A percentile compares a stretch with the other conserved stretches of the same genome.
Conservation (phyloP, 2,329 filamentous ascomycete species). For the Pyrenophora seminiperda region DNA sequence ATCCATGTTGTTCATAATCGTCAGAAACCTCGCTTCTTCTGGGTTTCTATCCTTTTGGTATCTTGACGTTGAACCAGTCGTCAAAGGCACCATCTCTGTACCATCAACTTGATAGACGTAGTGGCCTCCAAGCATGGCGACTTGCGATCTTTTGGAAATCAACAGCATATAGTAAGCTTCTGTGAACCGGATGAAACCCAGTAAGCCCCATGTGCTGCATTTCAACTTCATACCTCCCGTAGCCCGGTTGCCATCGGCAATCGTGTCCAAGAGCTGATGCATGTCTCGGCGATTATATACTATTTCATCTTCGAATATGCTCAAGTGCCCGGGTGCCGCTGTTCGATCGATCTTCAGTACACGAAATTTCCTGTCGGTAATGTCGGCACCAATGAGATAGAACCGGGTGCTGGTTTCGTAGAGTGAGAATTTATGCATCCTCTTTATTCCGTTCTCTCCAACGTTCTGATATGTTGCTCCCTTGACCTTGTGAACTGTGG, state of each 20-base stretch:
- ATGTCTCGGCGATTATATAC: conserved; percentile 92
- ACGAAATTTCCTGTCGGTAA: conserved; percentile 84
- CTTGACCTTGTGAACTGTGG: conserved; percentile 46
- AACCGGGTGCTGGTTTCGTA: conserved; percentile 94
- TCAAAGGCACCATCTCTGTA: conserved; percentile 88
- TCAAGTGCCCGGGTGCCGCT: conserved; percentile 76
- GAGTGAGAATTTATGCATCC: conserved; percentile 95
- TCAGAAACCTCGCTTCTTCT: conserved; percentile 86
- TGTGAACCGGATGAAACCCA: conserved; percentile 96
- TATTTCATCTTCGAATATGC: conserved; percentile 90
- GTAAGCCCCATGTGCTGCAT: conserved; percentile 88
- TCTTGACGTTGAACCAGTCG: conserved; percentile 68
- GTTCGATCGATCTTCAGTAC: conserved; percentile 95
- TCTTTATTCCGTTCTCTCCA: conserved; percentile 51
- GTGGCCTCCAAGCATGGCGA: conserved; percentile 94
- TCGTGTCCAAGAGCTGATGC: conserved; percentile 88
- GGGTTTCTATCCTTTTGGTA: conserved; percentile 81
- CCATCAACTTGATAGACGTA: conserved; percentile 95
- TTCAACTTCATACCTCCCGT: conserved; percentile 88
- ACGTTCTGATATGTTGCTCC: conserved; percentile 50
- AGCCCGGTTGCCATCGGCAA: conserved; percentile 91
- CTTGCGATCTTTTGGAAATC: conserved; percentile 93
- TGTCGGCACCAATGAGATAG: conserved; percentile 91
- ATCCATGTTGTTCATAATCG: conserved; percentile 89
- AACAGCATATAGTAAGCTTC: conserved; percentile 96